These are phyloP conservation scores for Colletotrichum falcatum DNA, from an alignment of 2,329 filamentous ascomycete genomes.

Conservation along the genomic window DNA sequence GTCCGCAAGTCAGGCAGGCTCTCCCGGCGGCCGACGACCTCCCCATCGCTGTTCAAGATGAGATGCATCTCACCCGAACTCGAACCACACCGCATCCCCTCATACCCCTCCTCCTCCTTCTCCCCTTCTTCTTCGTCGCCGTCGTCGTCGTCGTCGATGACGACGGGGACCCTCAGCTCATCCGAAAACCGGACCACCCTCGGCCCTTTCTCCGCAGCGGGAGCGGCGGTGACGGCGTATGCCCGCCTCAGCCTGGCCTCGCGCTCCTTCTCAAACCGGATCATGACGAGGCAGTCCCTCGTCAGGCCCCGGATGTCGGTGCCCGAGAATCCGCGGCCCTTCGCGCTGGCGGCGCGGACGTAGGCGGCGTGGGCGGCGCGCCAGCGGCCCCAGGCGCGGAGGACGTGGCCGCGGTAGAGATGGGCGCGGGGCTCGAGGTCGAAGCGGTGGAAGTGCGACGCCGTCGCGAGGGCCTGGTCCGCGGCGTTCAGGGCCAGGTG, in stretches of 20 bases:
- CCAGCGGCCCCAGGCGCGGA: constrained; percentile 44
- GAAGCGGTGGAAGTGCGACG: constrained; percentile 30
- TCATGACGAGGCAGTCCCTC: constrained; percentile 31
- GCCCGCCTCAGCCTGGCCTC: neutral
- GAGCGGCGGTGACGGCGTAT: too few species aligned
- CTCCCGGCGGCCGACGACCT: constrained; percentile 33
- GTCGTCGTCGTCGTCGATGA: neutral
- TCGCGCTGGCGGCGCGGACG: constrained; percentile 41
- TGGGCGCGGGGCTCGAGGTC: constrained; percentile 43
- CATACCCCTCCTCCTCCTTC: too few species aligned
- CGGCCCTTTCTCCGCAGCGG: neutral
- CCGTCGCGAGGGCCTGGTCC: constrained; percentile 41
- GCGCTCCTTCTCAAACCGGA: constrained; percentile 11
- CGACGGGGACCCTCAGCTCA: neutral
- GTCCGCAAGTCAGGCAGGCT: constrained; percentile 33
- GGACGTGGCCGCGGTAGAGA: constrained; percentile 45
- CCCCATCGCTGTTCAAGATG: constrained; percentile 18
- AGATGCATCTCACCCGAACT: constrained; percentile 12
- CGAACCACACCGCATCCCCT: neutral
- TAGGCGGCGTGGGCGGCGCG: constrained; percentile 42
- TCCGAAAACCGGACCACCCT: constrained; percentile 21
- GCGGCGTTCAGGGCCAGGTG: constrained; percentile 41
- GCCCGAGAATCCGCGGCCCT: constrained; percentile 25
- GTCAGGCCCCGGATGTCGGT: constrained; percentile 35
- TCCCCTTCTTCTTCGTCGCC: too few species aligned